Percentiles rank a stretch among this genome's conserved stretches.
These are phyloP conservation scores for Venturiaceae sp. DNA, from an alignment of 2,329 filamentous ascomycete genomes.

Conservation along the genomic window DNA sequence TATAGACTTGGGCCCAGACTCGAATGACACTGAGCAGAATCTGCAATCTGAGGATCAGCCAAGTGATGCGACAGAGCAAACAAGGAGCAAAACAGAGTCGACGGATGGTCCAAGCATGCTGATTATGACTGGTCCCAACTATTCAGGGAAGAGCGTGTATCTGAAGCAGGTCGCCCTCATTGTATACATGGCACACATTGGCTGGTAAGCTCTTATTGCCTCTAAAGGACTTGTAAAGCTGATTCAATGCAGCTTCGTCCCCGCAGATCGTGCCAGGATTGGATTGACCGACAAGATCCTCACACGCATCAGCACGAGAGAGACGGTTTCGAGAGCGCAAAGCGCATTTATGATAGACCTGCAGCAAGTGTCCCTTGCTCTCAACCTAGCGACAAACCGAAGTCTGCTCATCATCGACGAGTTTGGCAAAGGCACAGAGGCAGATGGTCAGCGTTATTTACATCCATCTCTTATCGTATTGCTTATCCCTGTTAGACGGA, in stretches of 20 bases:
- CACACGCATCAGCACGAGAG: constrained; percentile 70
- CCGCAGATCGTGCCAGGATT: constrained; percentile 64
- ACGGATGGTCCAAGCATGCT: constrained; percentile 53
- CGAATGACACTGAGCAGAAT: neutral
- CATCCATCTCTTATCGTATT: neutral
- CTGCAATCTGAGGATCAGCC: too few species aligned
- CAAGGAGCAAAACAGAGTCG: neutral
- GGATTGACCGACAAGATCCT: constrained; percentile 90
- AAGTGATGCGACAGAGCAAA: neutral
- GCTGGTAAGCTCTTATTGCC: constrained; percentile 33
- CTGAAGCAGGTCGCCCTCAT: constrained; percentile 88
- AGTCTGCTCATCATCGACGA: constrained; percentile 90
- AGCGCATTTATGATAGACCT: constrained; percentile 74
- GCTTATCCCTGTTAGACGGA: constrained; percentile 37
- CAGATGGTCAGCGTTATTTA: constrained; percentile 30
- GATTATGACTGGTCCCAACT: constrained; percentile 85
- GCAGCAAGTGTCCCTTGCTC: constrained; percentile 71
- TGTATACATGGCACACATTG: constrained; percentile 85
- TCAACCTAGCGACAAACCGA: constrained; percentile 62
- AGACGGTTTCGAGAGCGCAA: constrained; percentile 54
- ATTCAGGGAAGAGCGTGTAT: constrained; percentile 93
- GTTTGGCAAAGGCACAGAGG: constrained; percentile 65
- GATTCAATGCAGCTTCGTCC: constrained; percentile 58
- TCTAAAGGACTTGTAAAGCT: neutral
- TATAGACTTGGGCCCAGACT: constrained; percentile 12